Evolutionary conservation across 2,329 filamentous ascomycete species (phyloP).

Genomic region (Aureobasidium sp.): DNA sequence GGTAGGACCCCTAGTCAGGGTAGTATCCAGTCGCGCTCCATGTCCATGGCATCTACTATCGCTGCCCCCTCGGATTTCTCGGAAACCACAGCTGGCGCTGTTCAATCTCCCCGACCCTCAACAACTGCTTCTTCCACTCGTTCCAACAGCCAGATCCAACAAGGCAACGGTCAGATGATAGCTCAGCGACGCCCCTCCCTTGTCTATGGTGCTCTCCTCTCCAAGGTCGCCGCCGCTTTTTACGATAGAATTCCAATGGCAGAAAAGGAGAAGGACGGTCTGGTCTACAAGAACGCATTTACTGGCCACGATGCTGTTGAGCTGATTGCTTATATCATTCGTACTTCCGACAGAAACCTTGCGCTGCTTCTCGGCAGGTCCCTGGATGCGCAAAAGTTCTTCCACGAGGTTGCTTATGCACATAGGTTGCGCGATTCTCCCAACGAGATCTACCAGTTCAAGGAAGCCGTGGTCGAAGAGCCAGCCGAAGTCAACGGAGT

Average conservation of each 20-base stretch:
- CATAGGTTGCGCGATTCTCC: conserved; percentile 90
- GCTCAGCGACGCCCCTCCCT: conserved; percentile 65
- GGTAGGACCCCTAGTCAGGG: conserved; percentile 26
- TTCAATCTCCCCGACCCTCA: conserved; percentile 22
- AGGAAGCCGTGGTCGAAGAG: conserved; percentile 83
- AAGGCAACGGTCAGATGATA: conserved; percentile 37
- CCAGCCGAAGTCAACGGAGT: conserved; percentile 85
- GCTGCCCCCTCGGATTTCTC: conserved; percentile 43
- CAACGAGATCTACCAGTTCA: conserved; percentile 93
- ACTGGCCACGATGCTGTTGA: conserved; percentile 94
- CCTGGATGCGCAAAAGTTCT: conserved; percentile 95
- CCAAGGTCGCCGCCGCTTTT: conserved; percentile 88
- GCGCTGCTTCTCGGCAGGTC: conserved; percentile 84
- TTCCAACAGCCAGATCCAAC: conserved; percentile 31
- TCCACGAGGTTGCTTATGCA: conserved; percentile 98
- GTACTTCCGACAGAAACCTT: conserved; percentile 90
- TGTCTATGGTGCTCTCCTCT: conserved; percentile 88
- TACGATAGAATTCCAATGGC: conserved; percentile 76
- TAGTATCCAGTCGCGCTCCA: conserved; percentile 53
- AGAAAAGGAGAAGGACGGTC: conserved; percentile 89
- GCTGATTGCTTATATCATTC: conserved; percentile 90
- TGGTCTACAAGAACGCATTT: conserved; percentile 96
- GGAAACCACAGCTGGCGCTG: conserved; percentile 16
- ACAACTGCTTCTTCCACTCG: conserved; percentile 21
- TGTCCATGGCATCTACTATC: conserved; percentile 88